Evolutionary conservation across 192 early-diverging fungal species (phyloP), one percentile per base, ranked within the genome.

Genomic region (Umbelopsis vinacea): DNA sequence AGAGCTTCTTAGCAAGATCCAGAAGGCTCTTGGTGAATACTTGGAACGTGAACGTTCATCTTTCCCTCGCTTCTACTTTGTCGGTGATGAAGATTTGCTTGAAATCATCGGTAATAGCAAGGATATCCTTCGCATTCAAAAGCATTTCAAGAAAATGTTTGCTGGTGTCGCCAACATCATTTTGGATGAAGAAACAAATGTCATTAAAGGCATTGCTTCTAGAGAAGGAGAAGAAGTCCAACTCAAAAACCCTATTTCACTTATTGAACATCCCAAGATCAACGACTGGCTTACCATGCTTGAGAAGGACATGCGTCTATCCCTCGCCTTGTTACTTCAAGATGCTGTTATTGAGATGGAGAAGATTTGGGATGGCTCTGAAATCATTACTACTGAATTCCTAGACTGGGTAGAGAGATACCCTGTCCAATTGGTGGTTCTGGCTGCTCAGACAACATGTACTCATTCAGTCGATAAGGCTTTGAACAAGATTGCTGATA

Each of bases 71-170:
- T 99, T 99, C 87, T 99, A 99, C 87, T 99, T 99, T 91, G 96
- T 99, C 38, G 98, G 97, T 79, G 98, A 99, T 76, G 98, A 99
- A 82, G 98, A 99, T 84, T 75, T 99, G 83, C 90, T 99, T n/a
- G 97, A 99, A 85, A 97, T 99, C 70, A 95, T 99, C 71, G 97
- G 98, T 75, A 99, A 98, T 79, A 89, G 92, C 75, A 96, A 98
- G 79, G 97, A 99, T 73, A 89, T 99, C 53, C 76, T 89, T 22
- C 91, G 96, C 46, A 96, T 98, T 72, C 96, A 99, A 76, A 98
- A 98, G 76, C 98, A 99, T 78, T 91, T 99, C 82, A 96, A 96
- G 79, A 99, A 99, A 85, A 98, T 99, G 97, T 99, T 99, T 91
- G 95, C 97, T 12, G 98, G 97, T 47, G 89, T 98, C 57, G 84